Evolutionary conservation across 2,329 filamentous ascomycete species (phyloP).

Genomic region (Epichloe coenophiala): DNA sequence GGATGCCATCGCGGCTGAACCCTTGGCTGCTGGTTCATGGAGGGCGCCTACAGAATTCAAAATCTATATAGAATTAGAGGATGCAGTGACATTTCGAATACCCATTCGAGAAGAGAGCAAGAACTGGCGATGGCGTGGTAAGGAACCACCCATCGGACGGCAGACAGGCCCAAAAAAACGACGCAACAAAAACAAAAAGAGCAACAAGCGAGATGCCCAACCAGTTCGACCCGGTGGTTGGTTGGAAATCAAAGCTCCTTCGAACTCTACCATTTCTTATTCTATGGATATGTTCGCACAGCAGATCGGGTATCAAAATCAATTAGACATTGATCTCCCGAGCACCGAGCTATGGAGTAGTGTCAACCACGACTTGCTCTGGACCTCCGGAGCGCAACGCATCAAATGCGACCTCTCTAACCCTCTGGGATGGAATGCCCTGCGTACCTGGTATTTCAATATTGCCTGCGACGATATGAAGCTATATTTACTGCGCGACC

Average conservation of each 20-base stretch:
- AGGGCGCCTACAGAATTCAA: conserved; percentile 72
- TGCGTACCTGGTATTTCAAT: conserved; percentile 76
- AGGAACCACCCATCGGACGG: conserved; percentile 37
- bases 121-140: conserved; percentile 88
- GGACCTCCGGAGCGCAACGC: conserved; percentile 61
- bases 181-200: conserved; percentile 46
- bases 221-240: conserved; percentile 77
- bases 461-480: conserved; percentile 63
- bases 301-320: conserved; percentile 55
- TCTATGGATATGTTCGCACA: conserved; percentile 81
- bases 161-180: conserved; percentile 39
- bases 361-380: conserved; percentile 88
- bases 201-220: conserved; percentile 35
- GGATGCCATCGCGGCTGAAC: conserved; percentile 52
- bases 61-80: conserved; percentile 66
- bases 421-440: conserved; percentile 71
- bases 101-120: conserved; percentile 84
- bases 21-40: conserved; percentile 50
- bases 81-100: conserved; percentile 67
- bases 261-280: conserved; percentile 72
- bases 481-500: conserved; percentile 80
- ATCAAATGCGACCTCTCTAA: conserved; percentile 79
- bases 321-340: conserved; percentile 64
- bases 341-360: conserved; percentile 75
- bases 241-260: conserved; percentile 72